phyloP scores from a whole-genome alignment of 148 eudicot genomes.

The Fagopyrum homotropicum region DNA sequence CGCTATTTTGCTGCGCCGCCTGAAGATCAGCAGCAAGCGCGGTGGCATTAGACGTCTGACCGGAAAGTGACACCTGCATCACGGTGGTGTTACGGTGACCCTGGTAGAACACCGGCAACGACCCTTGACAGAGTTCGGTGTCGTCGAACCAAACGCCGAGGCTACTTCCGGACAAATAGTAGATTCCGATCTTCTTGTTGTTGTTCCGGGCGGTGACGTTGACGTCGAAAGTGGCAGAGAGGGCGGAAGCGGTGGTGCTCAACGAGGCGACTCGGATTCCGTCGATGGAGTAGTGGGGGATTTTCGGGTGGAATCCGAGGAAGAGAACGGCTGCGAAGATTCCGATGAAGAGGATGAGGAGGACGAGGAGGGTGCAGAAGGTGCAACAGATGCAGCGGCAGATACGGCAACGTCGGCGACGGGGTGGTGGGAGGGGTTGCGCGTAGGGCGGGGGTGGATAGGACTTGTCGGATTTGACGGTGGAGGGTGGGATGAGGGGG shows the following conservation, averaged over 20 bases:
- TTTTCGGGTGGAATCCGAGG: constrained; percentile 52
- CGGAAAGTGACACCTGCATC: constrained; percentile 16
- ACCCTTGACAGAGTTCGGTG: constrained; percentile 54
- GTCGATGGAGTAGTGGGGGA: constrained; percentile 63
- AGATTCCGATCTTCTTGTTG: constrained; percentile 64
- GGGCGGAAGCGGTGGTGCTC: constrained; percentile 21
- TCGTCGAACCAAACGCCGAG: constrained; percentile 45
- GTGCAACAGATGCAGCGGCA: constrained; percentile 25
- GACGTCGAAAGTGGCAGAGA: constrained; percentile 53
- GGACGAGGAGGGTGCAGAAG: constrained; percentile 22
- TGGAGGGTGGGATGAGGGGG: constrained; percentile 1
- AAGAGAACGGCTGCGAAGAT: constrained; percentile 42
- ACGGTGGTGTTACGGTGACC: constrained; percentile 76
- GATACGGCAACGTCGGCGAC: not conserved
- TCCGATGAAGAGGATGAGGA: constrained; percentile 29
- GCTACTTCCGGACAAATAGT: constrained; percentile 50
- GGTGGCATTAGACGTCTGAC: constrained; percentile 25
- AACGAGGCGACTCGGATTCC: constrained; percentile 44
- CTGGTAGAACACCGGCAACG: constrained; percentile 70
- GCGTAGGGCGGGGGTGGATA: not conserved
- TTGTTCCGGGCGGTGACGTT: constrained; percentile 67
- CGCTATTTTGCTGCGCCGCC: constrained; percentile 33
- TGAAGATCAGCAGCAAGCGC: constrained; percentile 29
- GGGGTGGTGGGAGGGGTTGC: not conserved
- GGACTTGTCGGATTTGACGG: not conserved